Conservation (phyloP, 1,284 basidiomycete species). For the Paramarasmius palmivorus region DNA sequence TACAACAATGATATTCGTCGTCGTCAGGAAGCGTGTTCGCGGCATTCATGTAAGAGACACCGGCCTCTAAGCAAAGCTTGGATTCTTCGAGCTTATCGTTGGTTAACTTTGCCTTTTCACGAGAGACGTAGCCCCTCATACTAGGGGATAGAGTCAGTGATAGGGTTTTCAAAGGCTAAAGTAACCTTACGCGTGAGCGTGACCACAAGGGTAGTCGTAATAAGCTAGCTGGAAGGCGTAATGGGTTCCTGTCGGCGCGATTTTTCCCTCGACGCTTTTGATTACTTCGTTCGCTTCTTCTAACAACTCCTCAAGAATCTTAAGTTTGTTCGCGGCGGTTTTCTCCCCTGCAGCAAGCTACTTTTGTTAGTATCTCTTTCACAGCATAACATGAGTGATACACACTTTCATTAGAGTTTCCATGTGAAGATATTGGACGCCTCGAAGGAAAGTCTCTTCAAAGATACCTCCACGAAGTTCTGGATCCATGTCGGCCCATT, state of each 20-base stretch:
- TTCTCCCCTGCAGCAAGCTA: not conserved
- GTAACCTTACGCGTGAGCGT: constrained; percentile 10
- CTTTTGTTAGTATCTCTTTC: no score
- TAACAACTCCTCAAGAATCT: constrained; percentile 4
- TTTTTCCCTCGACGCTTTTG: constrained; percentile 4
- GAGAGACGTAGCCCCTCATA: constrained; percentile 12
- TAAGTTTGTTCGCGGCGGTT: not conserved
- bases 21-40: constrained; percentile 29
- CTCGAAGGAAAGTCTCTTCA: constrained; percentile 29
- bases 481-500: constrained; percentile 32
- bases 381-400: no score
- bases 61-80: constrained; percentile 17
- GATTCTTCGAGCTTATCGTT: not conserved
- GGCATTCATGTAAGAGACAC: constrained; percentile 27
- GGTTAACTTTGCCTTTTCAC: constrained; percentile 14
- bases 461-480: constrained; percentile 30
- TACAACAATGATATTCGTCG: constrained; percentile 33
- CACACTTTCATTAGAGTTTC: constrained; percentile 13
- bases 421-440: constrained; percentile 22
- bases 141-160: not conserved
- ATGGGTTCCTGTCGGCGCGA: constrained; percentile 1
- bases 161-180: not conserved
- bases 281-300: constrained; percentile 11
- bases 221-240: constrained; percentile 9
- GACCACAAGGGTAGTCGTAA: constrained; percentile 11